phyloP scores from a whole-genome alignment of 2,329 filamentous ascomycete genomes.

The Venturia oleaginea region DNA sequence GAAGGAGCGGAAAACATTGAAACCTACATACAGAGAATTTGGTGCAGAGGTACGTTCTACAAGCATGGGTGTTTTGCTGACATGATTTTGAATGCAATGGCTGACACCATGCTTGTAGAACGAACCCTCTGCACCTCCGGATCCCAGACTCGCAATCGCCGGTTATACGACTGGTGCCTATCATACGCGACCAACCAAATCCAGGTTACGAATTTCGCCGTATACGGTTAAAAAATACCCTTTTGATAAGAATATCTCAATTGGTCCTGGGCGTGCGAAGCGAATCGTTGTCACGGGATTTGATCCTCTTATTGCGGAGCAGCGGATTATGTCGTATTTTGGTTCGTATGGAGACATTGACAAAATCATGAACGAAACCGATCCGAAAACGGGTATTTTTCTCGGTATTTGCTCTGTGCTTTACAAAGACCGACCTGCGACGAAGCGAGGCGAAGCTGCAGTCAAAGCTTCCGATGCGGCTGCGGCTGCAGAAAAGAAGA shows the following conservation, averaged over 20 bases:
- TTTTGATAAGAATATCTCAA: constrained; percentile 73
- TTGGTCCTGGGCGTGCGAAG: constrained; percentile 80
- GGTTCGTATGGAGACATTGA: constrained; percentile 78
- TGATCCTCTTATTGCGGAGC: constrained; percentile 76
- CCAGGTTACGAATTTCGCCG: constrained; percentile 59
- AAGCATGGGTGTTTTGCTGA: constrained; percentile 14
- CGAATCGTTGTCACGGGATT: constrained; percentile 95
- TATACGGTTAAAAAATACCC: constrained; percentile 75
- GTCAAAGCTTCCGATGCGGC: constrained; percentile 71
- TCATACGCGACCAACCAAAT: constrained; percentile 57
- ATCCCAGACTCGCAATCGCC: constrained; percentile 67
- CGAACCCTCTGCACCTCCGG: constrained; percentile 68
- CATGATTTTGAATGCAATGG: constrained; percentile 14
- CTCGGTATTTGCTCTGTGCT: constrained; percentile 87
- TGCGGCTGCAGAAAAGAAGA: constrained; percentile 66
- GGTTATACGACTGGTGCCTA: constrained; percentile 48
- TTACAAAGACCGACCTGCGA: constrained; percentile 61
- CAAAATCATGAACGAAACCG: constrained; percentile 86
- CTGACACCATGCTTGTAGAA: constrained; percentile 44
- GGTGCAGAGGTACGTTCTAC: constrained; percentile 32
- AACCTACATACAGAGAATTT: constrained; percentile 45
- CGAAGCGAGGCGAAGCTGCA: constrained; percentile 40
- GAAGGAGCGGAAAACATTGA: constrained; percentile 45
- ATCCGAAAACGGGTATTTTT: constrained; percentile 89
- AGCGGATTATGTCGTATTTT: constrained; percentile 67